Percentiles rank a stretch among this genome's conserved stretches.
Conservation (phyloP, 2,329 filamentous ascomycete genomes). For the Clonostachys chloroleuca region DNA sequence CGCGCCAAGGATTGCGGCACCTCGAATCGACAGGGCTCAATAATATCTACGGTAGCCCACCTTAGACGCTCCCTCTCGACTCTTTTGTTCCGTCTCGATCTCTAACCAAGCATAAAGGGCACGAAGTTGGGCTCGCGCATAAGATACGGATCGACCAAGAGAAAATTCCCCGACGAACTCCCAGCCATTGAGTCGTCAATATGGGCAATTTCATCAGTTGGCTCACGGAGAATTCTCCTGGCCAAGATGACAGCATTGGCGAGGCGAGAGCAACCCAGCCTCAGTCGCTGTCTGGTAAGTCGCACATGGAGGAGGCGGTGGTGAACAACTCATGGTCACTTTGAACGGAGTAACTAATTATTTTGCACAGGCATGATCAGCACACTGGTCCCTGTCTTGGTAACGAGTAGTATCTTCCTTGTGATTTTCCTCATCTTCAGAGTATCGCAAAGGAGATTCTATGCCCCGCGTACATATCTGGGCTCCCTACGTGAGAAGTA, state of each 20-base stretch:
- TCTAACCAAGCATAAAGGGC: too few species aligned
- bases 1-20: too few species aligned
- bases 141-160: background rate
- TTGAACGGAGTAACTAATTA: too few species aligned
- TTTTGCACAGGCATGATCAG: constrained; percentile 29
- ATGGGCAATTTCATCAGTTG: constrained; percentile 33
- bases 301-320: too few species aligned
- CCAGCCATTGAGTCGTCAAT: constrained; percentile 3
- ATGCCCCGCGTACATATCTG: constrained; percentile 46
- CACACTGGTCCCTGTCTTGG: constrained; percentile 48
- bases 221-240: constrained; percentile 22
- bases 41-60: too few species aligned
- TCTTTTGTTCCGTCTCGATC: too few species aligned
- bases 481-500: constrained; percentile 1
- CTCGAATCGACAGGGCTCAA: too few species aligned
- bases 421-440: constrained; percentile 45
- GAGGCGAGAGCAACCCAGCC: constrained; percentile 15
- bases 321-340: background rate
- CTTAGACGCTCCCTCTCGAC: background rate
- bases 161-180: background rate
- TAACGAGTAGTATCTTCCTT: constrained; percentile 43
- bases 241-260: constrained; percentile 10
- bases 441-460: constrained; percentile 44
- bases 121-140: too few species aligned
- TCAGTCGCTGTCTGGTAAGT: constrained; percentile 27